Conservation (phyloP, 768 basidiomycete species). For the Collybia mongolica region DNA sequence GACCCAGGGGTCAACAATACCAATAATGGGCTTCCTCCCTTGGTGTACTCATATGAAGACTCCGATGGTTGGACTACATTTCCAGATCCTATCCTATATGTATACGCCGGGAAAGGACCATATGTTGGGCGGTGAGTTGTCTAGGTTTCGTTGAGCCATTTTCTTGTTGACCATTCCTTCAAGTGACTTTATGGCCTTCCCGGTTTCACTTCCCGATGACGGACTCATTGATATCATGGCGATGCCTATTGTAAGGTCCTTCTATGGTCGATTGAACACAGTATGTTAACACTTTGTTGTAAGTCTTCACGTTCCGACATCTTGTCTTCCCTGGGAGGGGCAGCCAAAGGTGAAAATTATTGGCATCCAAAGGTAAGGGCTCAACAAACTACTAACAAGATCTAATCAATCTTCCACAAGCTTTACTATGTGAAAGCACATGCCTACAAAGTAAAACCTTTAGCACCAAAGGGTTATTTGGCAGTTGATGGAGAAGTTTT, state of each 20-base stretch:
- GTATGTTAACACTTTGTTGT: not conserved
- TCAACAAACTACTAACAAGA: conserved; percentile 6
- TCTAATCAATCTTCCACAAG: conserved; percentile 30
- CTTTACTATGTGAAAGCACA: conserved; percentile 71
- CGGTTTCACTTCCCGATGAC: conserved; percentile 76
- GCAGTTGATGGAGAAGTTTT: conserved; percentile 79
- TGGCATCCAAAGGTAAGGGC: conserved; percentile 59
- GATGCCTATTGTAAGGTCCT: conserved; percentile 54
- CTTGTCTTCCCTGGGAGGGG: conserved; percentile 55
- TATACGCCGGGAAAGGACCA: conserved; percentile 80
- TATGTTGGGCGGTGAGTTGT: conserved; percentile 59
- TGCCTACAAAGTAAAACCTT: conserved; percentile 71
- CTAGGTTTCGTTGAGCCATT: not conserved
- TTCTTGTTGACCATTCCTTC: not conserved
- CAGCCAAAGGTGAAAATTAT: conserved; percentile 56
- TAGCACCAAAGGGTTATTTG: conserved; percentile 50
- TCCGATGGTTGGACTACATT: conserved; percentile 70
- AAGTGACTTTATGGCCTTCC: conserved; percentile 82
- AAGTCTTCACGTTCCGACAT: conserved; percentile 53
- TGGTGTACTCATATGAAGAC: conserved; percentile 41
- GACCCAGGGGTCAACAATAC: conserved; percentile 6
- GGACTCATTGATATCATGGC: conserved; percentile 72
- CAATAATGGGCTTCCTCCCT: conserved; percentile 38
- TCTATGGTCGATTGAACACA: not conserved
- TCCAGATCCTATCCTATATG: conserved; percentile 64